Conservation (phyloP, 192 early-diverging fungal species). For the Linnemannia zychae region DNA sequence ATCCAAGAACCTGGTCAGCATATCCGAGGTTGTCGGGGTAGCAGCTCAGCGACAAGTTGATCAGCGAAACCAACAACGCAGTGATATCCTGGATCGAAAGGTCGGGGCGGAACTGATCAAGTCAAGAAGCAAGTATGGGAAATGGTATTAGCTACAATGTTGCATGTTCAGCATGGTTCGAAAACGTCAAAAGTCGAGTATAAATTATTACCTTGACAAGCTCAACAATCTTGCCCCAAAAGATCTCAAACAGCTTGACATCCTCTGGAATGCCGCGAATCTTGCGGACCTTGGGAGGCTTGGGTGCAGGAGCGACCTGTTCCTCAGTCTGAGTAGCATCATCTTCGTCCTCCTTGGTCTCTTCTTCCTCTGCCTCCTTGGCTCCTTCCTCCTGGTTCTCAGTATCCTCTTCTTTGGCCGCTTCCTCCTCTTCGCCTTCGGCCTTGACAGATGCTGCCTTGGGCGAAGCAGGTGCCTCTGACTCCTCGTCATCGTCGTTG, state of each 20-base stretch:
- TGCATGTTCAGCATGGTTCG: not conserved
- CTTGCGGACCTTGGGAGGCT: constrained; percentile 60
- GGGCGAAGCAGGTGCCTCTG: constrained; percentile 44
- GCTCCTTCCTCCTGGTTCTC: constrained; percentile 14
- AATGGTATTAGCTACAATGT: not conserved
- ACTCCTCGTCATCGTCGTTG: constrained; percentile 59
- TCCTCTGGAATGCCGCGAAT: constrained; percentile 87
- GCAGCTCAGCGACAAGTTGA: constrained; percentile 92
- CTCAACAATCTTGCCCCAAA: constrained; percentile 96
- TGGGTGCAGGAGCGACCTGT: constrained; percentile 39
- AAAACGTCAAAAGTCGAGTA: not conserved
- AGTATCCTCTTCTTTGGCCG: not conserved
- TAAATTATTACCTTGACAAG: constrained; percentile 78
- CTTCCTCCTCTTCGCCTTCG: constrained; percentile 21
- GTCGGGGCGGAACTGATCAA: constrained; percentile 84
- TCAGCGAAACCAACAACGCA: constrained; percentile 88
- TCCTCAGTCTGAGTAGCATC: constrained; percentile 42
- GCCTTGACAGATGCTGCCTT: constrained; percentile 23
- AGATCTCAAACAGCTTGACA: constrained; percentile 94
- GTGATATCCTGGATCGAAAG: constrained; percentile 94
- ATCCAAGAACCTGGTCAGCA: constrained; percentile 92
- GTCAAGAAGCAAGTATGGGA: not conserved
- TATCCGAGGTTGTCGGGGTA: constrained; percentile 90
- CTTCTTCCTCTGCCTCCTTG: constrained; percentile 20
- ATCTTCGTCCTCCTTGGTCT: constrained; percentile 29